phyloP scores from a whole-genome alignment of 2,329 filamentous ascomycete species.

The Epichloe bromicola region DNA sequence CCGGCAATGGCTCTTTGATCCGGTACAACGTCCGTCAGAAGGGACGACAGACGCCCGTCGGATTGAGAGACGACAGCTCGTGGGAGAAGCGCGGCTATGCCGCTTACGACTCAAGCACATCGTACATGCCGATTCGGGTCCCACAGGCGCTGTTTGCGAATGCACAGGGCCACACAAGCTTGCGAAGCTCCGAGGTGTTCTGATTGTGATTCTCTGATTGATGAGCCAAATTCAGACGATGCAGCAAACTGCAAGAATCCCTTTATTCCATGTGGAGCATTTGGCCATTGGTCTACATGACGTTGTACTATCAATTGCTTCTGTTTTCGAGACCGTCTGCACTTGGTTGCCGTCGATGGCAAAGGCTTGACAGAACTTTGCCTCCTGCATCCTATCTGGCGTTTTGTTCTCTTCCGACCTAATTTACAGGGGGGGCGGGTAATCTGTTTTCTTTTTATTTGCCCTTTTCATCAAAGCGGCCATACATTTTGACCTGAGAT shows the following conservation, averaged over 20 bases:
- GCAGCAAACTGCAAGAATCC: background rate
- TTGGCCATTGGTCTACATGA: background rate
- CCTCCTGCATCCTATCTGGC: background rate
- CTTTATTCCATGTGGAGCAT: background rate
- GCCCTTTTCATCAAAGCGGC: background rate
- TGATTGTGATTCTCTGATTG: background rate
- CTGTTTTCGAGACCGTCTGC: background rate
- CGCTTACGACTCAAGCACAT: conserved; percentile 24
- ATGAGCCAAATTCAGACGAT: background rate
- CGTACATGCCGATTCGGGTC: conserved; percentile 18
- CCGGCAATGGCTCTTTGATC: conserved; percentile 29
- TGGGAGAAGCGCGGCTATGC: conserved; percentile 22
- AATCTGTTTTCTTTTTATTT: background rate
- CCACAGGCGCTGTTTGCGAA: background rate
- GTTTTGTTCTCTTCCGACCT: background rate
- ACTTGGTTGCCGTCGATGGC: conserved; percentile 1
- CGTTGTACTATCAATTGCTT: background rate
- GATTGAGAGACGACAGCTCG: conserved; percentile 9
- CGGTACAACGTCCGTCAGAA: conserved; percentile 33
- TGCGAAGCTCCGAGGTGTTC: background rate
- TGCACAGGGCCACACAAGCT: background rate
- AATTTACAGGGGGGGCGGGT: background rate
- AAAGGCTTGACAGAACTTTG: conserved; percentile 8
- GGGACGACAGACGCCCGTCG: conserved; percentile 19
- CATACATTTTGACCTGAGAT: background rate